Base-by-base conservation (phyloP, 208 protist genomes). In the Angomonas desouzai region DNA sequence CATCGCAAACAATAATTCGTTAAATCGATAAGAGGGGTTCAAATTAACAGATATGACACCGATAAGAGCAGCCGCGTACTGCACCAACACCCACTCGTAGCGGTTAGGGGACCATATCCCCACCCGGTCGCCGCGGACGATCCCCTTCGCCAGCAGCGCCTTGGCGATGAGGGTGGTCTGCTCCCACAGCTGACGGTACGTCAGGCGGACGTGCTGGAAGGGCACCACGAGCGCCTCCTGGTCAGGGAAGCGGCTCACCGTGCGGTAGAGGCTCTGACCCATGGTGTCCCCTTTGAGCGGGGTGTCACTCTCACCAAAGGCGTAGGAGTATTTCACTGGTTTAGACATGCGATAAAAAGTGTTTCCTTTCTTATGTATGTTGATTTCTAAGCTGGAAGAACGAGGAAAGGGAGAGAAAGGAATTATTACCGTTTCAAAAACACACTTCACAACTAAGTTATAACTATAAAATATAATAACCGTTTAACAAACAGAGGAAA, bases 391-490 rank as follows among this genome's bases (percentile, higher is more conserved):
- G 18, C 6, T 51, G 3, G 20, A 4, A 53, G 28, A 62, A 48
- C 9, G 38, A 25, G 33, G 53, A 63, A n/a, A 68, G 32, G 60
- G 40, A 72, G 30, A 30, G 36, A 55, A 65, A 7, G 11, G 22
- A 60, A 11, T 0, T 32, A 60, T 33, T 49, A 40, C n/a, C n/a
- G n/a, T n/a, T n/a, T n/a, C n/a, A n/a, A n/a, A n/a, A n/a, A n/a
- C n/a, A n/a, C n/a, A n/a, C n/a, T n/a, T n/a, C n/a, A n/a, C n/a
- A n/a, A n/a, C n/a, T n/a, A n/a, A n/a, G n/a, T n/a, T n/a, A n/a
- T n/a, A n/a, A n/a, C n/a, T n/a, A n/a, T n/a, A n/a, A n/a, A n/a
- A n/a, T n/a, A n/a, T n/a, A n/a, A n/a, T n/a, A n/a, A n/a, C n/a
- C n/a, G n/a, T n/a, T n/a, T 40, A 40, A 40, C 13, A 40, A 40